phyloP scores from a whole-genome alignment of 2,329 filamentous ascomycete species.

The Dactylonectria estremocensis region DNA sequence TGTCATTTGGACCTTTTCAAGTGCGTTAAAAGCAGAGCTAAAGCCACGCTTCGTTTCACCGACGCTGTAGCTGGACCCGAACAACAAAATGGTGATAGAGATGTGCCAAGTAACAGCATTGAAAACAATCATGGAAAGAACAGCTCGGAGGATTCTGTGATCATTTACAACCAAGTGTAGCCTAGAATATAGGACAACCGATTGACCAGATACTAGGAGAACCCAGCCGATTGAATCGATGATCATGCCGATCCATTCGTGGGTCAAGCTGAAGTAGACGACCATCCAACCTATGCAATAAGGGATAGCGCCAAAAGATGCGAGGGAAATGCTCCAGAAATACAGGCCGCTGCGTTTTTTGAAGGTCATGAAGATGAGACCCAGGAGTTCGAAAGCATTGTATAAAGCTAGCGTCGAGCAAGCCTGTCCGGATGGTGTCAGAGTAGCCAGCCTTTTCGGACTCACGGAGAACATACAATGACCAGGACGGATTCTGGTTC shows the following conservation, averaged over 20 bases:
- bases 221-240: conserved; percentile 47
- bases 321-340: conserved; percentile 54
- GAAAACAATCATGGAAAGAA: conserved; percentile 70
- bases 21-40: conserved; percentile 50
- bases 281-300: conserved; percentile 62
- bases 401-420: conserved; percentile 21
- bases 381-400: conserved; percentile 49
- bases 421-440: not conserved
- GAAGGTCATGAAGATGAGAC: conserved; percentile 50
- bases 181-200: conserved; percentile 73
- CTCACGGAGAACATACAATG: not conserved
- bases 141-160: conserved; percentile 61
- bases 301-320: conserved; percentile 49
- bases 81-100: conserved; percentile 67
- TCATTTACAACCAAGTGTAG: conserved; percentile 71
- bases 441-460: not conserved
- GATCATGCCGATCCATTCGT: conserved; percentile 29
- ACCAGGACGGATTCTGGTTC: not conserved
- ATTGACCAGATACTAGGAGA: conserved; percentile 72
- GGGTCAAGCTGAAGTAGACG: conserved; percentile 48
- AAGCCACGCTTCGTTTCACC: conserved; percentile 14
- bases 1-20: not conserved
- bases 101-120: conserved; percentile 68
- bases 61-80: conserved; percentile 60
- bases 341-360: conserved; percentile 49